phyloP scores from a whole-genome alignment of 208 protist genomes.

The Herpetomonas samuelpessoai region DNA sequence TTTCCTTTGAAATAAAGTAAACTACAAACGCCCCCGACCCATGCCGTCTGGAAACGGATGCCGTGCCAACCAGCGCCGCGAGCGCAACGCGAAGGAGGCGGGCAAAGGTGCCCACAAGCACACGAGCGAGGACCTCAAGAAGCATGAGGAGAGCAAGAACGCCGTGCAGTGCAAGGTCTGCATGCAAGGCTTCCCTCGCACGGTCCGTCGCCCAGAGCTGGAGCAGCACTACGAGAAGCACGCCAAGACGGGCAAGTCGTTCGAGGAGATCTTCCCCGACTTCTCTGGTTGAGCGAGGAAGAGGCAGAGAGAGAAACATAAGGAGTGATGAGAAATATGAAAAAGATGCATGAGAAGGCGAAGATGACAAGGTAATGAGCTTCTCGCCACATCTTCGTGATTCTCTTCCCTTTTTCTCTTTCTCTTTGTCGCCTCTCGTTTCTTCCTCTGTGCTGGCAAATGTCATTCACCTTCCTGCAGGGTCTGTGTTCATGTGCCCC shows the following conservation, averaged over 20 bases:
- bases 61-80: conserved; percentile 61
- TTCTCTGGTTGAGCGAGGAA: no score
- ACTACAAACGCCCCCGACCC: conserved; percentile 5
- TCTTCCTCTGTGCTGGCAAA: no score
- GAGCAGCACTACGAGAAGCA: conserved; percentile 80
- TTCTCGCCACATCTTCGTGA: no score
- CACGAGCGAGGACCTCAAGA: conserved; percentile 61
- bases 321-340: no score
- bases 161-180: conserved; percentile 73
- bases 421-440: no score
- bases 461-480: no score
- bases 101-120: conserved; percentile 34
- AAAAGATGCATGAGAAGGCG: no score
- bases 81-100: conserved; percentile 49
- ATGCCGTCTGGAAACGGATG: conserved; percentile 82
- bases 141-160: conserved; percentile 74
- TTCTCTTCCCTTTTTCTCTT: no score
- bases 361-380: no score
- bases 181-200: conserved; percentile 72
- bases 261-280: conserved; percentile 56
- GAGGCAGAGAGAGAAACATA: no score
- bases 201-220: conserved; percentile 63
- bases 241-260: conserved; percentile 45
- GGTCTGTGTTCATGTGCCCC: no score
- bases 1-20: conserved; percentile 7